These are phyloP conservation scores for Zygoascus bituminiphila DNA, from an alignment of 805 yeast genomes.

Conservation along the genomic window DNA sequence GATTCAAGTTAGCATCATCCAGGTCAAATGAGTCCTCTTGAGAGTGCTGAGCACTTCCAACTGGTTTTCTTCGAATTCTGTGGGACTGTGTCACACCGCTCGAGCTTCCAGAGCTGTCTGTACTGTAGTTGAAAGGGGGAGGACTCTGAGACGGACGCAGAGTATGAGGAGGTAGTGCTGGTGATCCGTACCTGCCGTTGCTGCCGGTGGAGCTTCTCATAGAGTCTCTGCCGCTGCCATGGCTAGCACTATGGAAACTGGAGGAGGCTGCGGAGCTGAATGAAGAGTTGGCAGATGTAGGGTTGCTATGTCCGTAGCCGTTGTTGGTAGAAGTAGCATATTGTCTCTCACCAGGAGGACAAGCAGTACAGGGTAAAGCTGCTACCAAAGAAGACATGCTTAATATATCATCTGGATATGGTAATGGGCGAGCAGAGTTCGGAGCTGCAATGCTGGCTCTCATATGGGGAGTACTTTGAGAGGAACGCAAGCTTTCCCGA, in stretches of 20 bases:
- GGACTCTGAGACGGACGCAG: not conserved
- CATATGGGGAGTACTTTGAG: not conserved
- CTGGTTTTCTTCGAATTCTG: conserved; percentile 14
- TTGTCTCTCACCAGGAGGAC: not conserved
- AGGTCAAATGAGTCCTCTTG: conserved; percentile 4
- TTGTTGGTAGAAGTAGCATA: not conserved
- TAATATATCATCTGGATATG: not conserved
- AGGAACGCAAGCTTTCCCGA: not conserved
- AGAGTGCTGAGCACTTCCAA: conserved; percentile 4
- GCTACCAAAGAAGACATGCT: conserved; percentile 1
- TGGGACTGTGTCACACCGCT: not conserved
- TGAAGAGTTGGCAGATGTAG: not conserved
- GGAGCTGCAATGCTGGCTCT: not conserved
- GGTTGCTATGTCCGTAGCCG: not conserved
- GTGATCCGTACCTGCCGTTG: not conserved
- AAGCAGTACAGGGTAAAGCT: not conserved
- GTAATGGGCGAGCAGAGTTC: not conserved
- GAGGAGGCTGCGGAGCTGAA: not conserved
- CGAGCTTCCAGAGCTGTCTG: not conserved
- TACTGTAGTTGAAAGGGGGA: not conserved
- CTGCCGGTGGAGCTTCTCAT: not conserved
- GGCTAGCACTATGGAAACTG: not conserved
- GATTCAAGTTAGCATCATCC: conserved; percentile 6
- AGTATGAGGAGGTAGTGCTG: not conserved
- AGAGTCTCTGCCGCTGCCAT: not conserved